Base-by-base conservation (phyloP, 2,329 filamentous ascomycete genomes). In the Xylaria sp. region DNA sequence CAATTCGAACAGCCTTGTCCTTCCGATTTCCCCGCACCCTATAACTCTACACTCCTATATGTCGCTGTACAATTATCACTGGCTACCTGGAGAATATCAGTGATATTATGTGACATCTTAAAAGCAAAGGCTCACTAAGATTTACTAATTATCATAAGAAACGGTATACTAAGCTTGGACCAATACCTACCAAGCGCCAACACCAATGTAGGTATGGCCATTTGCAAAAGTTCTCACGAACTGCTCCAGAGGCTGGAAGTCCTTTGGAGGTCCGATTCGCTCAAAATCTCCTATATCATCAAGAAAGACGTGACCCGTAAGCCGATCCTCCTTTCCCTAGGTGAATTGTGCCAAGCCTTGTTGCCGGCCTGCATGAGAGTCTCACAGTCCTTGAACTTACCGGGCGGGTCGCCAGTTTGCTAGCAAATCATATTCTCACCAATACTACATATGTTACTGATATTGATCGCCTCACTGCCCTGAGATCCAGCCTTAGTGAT, bases 341-440 rank as follows among this genome's bases (percentile, higher is more conserved):
- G 70, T 12, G 79, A 76, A 64, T 78, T 77, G 39, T 80, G 73
- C 74, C 76, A 82, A 28, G 78, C 77, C 1, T 70, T 56, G 66
- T 81, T 80, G 46, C 79, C 75, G 43, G 78, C 76, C 69, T 82
- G 80, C 80, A 82, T 82, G 70, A 82, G 81, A 23, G 69, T 74
- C 6, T 80, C 77, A 64, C 79, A 78, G 7, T 80, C 80, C 71
- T 82, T 82, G 66, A 77, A 78, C 31, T 81, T 81, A 43, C 67
- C 71, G 1, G 77, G 68, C 2, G 72, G 59, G 43, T 80, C 77
- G 6, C 79, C 79, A 54, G 78, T 76, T 65, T 82, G 80, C 71
- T 80, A 78, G 62, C 80, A 77, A 7, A 78, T 80, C 74, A 82
- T 75, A 69, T 82, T 82, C 7, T 80, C 80, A n/a, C 81, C 80